Base-by-base conservation (phyloP, 441 rosid genomes). In the Omphalea diandra region DNA sequence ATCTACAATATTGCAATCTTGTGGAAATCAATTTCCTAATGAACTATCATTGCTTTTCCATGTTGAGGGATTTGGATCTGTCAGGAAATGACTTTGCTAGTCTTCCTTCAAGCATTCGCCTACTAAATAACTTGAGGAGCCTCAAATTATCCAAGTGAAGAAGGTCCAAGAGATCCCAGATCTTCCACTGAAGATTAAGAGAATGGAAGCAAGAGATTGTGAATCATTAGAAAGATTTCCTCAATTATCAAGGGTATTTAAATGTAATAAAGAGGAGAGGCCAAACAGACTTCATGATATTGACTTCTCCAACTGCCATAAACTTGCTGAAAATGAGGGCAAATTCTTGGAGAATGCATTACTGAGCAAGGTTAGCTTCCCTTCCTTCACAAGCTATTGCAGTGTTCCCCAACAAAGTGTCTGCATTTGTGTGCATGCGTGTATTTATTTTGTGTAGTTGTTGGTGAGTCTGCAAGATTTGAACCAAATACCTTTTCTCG, bases 301-400 rank as follows among this genome's bases (percentile, higher is more conserved):
- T 57, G 73, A 58, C 58, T 69, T 69, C 57, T 32, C 66, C 44
- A 59, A 69, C 66, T 69, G 73, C 65, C 73, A 69, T 5, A 69
- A 47, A 59, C 47, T 69, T 20, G 73, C 60, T 31, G 50, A 33
- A 61, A 49, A 50, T 38, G 67, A 70, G 26, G 27, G 46, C 12
- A 59, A 36, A 5, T 24, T 36, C 52, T 38, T 49, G 41, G 57
- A 59, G 26, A 52, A n/a, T 5, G 49, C 59, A 26, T 32, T 67
- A 6, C 63, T 4, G 11, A 54, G 38, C 17, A 26, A 67, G 71
- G 71, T 67, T 41, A 38, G 71, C 27, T 40, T 41, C 54, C 26
- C 41, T 31, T 44, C 11, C 17, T 31, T 0, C 14, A 35, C 46
- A 24, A 58, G 63, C 43, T 17, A 41, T 33, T 32, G 43, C 41